Evolutionary conservation across 179 eudicot species (phyloP).

Genomic region (Corrigiola litoralis): DNA sequence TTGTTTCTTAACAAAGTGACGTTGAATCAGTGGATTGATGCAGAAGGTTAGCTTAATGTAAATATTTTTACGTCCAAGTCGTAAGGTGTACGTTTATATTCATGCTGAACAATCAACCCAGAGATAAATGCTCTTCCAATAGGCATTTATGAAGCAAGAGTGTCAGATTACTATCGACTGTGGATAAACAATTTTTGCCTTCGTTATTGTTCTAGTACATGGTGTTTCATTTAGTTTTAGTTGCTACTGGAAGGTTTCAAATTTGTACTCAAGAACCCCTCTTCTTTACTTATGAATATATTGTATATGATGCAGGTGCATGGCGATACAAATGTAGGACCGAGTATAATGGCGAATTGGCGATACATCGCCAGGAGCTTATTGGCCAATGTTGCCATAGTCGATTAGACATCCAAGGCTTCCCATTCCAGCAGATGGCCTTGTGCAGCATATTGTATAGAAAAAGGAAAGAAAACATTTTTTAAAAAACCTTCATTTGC

Average conservation of each 20-base stretch:
- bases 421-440: neutral
- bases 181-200: too few species aligned
- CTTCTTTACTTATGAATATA: neutral
- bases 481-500: neutral
- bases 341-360: neutral
- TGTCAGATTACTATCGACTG: too few species aligned
- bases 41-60: too few species aligned
- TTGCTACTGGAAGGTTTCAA: too few species aligned
- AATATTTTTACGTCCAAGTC: too few species aligned
- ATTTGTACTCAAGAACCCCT: neutral
- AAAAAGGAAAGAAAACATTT: neutral
- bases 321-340: neutral
- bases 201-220: neutral
- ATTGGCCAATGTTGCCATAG: neutral
- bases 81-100: too few species aligned
- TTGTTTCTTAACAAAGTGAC: too few species aligned
- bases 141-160: too few species aligned
- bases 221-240: neutral
- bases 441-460: slow-evolving; percentile 1
- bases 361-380: neutral
- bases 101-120: too few species aligned
- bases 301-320: slow-evolving; percentile 10
- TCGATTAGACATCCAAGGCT: neutral
- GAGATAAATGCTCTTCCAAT: too few species aligned
- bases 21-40: too few species aligned